Base-by-base conservation (phyloP, 2,329 filamentous ascomycete species). In the Cladobotryum protrusum region DNA sequence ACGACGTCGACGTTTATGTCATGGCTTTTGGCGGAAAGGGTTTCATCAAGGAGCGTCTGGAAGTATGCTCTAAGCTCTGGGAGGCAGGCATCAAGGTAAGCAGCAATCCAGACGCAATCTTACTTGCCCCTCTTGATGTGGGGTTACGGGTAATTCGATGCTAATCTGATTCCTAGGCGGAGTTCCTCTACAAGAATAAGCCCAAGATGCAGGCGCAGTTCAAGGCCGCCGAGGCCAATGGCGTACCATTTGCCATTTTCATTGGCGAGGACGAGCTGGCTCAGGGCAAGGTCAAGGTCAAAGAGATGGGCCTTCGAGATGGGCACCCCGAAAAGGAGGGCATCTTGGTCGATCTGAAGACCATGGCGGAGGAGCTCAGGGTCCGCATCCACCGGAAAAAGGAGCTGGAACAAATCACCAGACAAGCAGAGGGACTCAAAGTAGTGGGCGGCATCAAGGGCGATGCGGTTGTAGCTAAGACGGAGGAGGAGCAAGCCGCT, bases 1-100 rank as follows among this genome's bases (percentile, higher is more conserved):
- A 85, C 62, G 87, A 93, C 59, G 85, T 91, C 3, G 91, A 97
- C 63, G 90, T 91, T 42, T 96, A 83, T 69, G 86, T 97, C 62
- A 97, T 97, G 90, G 90, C 90, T 0, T 90, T 96, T 63, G 91
- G 89, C 48, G 87, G 88, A 47, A 92, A 91, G 70, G 89, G 89
- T 42, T 75, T 95, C 56, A 71, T 96, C 48, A 82, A 83, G 57
- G 87, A 96, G 74, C 86, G 92, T 57, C 91, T 96, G 82, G 74
- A 82, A 20, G 79, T 97, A 35, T 85, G 85, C 52, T 79, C 82
- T 57, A 76, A 76, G 56, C 74, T 97, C 45, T 95, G 92, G 89
- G 83, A 89, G 58, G 89, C 86, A 7, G 90, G 89, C 17, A 85
- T 97, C 72, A 95, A 91, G 74, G 81, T 82, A 68, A 59, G 67